Base-by-base conservation (phyloP, 768 basidiomycete genomes). In the Dendrothele bispora region DNA sequence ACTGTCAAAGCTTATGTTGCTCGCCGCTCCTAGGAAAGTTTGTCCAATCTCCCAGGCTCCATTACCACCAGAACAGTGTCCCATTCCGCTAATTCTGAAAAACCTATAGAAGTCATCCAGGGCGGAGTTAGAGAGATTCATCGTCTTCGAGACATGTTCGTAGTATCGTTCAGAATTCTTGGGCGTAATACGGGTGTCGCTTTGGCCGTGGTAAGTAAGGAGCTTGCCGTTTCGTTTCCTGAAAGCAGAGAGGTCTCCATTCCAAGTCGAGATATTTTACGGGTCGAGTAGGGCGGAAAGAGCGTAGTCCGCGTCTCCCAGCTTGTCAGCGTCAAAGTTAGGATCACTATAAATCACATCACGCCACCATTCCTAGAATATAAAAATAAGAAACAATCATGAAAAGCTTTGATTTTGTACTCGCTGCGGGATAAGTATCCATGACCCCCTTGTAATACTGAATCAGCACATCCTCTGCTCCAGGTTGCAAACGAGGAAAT, bases 81-180 rank as follows among this genome's bases (percentile, higher is more conserved):
- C 42, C 56, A 55, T 56, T 21, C 59, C 59, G 11, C 57, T 55
- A 14, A 56, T 46, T 20, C 54, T 38, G 51, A 60, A 60, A 35
- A 60, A 52, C 11, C 59, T 50, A 43, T 58, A 60, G 38, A 56
- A 60, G 14, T 52, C 49, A 52, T 60, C 57, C 20, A 58, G 35
- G 7, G 48, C 51, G 15, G 43, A 28, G 17, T 26, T 42, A 4
- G 50, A 47, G 12, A 45, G 32, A 26, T 43, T 54, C 48, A 58
- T 56, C 14, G 55, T 49, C 26, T 50, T 32, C 15, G 57, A 47
- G 24, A 60, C 49, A 24, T 56, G 53, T 36, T 49, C 39, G 36
- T 58, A 55, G 17, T 49, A 48, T 39, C 50, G 37, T 25, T 54
- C 47, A 12, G 52, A 55, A 40, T 52, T 56, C 15, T 45, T 46